Percentiles rank a stretch among this genome's conserved stretches.
phyloP scores from a whole-genome alignment of 1,284 basidiomycete species.

The Inonotus hispidus region DNA sequence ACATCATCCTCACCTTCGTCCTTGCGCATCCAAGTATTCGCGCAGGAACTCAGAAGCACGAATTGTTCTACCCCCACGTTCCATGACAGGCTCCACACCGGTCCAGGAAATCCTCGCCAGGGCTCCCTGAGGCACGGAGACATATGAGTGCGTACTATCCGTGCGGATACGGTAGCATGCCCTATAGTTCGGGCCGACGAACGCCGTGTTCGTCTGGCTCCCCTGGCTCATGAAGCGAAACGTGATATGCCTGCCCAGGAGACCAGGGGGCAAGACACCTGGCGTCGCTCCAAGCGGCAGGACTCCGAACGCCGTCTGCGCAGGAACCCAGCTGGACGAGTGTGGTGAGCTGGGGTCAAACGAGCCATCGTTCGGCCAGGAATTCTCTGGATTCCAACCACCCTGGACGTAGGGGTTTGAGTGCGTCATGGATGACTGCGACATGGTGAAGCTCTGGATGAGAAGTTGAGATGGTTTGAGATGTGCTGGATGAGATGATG shows the following conservation, averaged over 20 bases:
- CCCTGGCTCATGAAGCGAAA: constrained; percentile 17
- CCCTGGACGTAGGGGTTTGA: constrained; percentile 16
- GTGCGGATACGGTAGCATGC: constrained; percentile 10
- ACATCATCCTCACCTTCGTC: constrained; percentile 1
- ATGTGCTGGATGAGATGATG: neutral
- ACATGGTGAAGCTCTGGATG: neutral
- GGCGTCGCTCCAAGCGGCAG: constrained; percentile 10
- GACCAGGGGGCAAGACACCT: constrained; percentile 8
- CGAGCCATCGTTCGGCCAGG: constrained; percentile 9
- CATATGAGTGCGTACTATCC: neutral
- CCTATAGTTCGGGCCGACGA: constrained; percentile 7
- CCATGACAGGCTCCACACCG: neutral
- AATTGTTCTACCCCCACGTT: neutral
- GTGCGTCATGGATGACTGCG: neutral
- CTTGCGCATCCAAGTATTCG: neutral
- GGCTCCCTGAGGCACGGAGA: neutral
- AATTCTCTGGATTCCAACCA: constrained; percentile 12
- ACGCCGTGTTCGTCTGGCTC: constrained; percentile 7
- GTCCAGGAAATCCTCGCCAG: constrained; percentile 12
- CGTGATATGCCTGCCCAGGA: constrained; percentile 11
- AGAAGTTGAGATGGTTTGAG: neutral
- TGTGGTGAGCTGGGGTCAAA: constrained; percentile 1
- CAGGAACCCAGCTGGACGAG: constrained; percentile 8
- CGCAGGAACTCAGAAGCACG: constrained; percentile 11
- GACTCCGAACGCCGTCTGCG: constrained; percentile 12